Evolutionary conservation across 2,329 filamentous ascomycete genomes (phyloP), one percentile per base, ranked within the genome.

Genomic region (Plenodomus tracheiphilus): DNA sequence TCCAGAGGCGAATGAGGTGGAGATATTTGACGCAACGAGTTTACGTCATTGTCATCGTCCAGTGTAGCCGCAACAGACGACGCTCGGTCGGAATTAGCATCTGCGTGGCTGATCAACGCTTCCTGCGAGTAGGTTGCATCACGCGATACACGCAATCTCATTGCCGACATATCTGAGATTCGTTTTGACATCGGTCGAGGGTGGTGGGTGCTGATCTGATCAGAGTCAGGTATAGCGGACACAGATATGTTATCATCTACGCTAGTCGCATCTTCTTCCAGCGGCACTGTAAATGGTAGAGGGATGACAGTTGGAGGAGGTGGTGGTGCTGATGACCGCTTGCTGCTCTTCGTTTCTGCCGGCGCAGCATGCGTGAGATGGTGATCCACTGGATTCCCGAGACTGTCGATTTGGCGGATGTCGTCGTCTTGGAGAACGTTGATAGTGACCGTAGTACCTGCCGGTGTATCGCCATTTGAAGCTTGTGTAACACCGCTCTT

Each of bases 281-380:
- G 69, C 0, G 84, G 84, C 1, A 88, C 75, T 9, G 68, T 79
- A 69, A 89, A 89, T 0, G 87, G 87, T 1, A 89, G 74, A 15
- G 87, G 85, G 1, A 88, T 74, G 30, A 89, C 75, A 7, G 79
- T 72, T 3, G 82, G 82, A 21, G 80, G 82, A 21, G 80, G 73
- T 13, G 75, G 69, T 4, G 72, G 72, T 2, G 74, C 74, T 53
- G 49, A 51, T 9, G 51, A 34, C 65, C 66, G 61, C 41, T 54
- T 56, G 45, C 59, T 68, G 40, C 49, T 55, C 19, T 50, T 50
- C 15, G 52, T 50, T 2, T 11, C 36, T 8, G 41, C 21, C 13
- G 28, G 13, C 28, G 11, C 28, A 32, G 28, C 28, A 15, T 32
- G 28, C 7, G 28, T 32, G 32, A 17, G 42, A 4, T 35, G 54